A percentile compares a stretch with the other conserved stretches of the same genome.
Evolutionary conservation across 345 rosid genomes (phyloP).

Genomic region (Lagerstroemia speciosa): DNA sequence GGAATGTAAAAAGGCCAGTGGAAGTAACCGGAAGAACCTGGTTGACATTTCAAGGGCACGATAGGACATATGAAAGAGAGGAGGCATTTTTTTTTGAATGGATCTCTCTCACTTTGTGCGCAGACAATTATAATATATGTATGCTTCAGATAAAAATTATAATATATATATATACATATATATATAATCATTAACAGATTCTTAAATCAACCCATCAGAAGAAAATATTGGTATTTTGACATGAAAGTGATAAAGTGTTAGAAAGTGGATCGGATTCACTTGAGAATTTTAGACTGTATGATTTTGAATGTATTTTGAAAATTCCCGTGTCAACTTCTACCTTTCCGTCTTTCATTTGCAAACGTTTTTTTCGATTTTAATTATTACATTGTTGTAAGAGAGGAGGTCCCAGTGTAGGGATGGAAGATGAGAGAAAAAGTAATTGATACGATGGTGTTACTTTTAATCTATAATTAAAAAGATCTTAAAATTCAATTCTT

Average conservation of each 20-base stretch:
- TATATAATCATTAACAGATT: too few species aligned
- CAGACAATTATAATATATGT: not conserved
- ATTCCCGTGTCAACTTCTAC: not conserved
- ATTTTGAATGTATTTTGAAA: not conserved
- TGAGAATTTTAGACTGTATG: too few species aligned
- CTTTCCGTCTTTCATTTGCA: not conserved
- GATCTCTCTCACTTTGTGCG: not conserved
- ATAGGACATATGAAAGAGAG: constrained; percentile 21
- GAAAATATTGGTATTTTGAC: too few species aligned
- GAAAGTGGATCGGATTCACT: too few species aligned
- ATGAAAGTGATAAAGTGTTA: too few species aligned
- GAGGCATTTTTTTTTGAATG: not conserved
- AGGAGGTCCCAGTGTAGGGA: not conserved
- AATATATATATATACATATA: too few species aligned
- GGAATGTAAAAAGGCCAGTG: constrained; percentile 23
- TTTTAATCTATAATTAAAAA: too few species aligned
- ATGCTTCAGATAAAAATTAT: not conserved
- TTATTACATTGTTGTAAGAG: not conserved
- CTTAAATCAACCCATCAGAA: too few species aligned
- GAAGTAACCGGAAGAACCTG: constrained; percentile 26
- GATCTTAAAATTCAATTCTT: too few species aligned
- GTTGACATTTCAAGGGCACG: constrained; percentile 42
- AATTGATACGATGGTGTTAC: too few species aligned
- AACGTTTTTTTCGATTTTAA: not conserved
- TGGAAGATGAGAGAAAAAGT: too few species aligned